phyloP scores from a whole-genome alignment of 805 yeast species.

The Wickerhamiella kazuoi region DNA sequence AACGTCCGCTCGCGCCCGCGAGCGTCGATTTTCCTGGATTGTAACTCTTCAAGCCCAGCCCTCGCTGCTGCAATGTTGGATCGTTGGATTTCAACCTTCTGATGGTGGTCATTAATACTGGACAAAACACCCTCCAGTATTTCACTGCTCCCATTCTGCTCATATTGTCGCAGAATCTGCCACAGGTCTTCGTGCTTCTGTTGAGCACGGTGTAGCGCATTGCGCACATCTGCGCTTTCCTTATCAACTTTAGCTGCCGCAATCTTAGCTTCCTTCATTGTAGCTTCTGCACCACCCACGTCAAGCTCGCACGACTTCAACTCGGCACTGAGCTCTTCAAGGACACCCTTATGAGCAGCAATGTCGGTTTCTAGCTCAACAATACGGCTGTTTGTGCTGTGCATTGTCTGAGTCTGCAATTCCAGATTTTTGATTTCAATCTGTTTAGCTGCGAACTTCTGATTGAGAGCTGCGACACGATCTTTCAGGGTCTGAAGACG shows the following conservation, averaged over 20 bases:
- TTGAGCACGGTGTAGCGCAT: conserved; percentile 6
- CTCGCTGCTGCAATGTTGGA: conserved; percentile 11
- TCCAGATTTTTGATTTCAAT: conserved; percentile 5
- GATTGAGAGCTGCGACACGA: background rate
- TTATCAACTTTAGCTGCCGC: conserved; percentile 7
- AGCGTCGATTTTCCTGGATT: conserved; percentile 26
- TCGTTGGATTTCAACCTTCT: background rate
- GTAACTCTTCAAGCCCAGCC: conserved; percentile 16
- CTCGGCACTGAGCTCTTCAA: conserved; percentile 1
- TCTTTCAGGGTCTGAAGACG: background rate
- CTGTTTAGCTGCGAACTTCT: conserved; percentile 1
- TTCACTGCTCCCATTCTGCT: background rate
- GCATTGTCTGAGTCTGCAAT: conserved; percentile 7
- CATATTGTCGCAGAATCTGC: background rate
- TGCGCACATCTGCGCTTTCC: background rate
- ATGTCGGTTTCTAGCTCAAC: conserved; percentile 7
- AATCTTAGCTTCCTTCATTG: conserved; percentile 3
- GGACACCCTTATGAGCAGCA: background rate
- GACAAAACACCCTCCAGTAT: background rate
- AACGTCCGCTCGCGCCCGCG: conserved; percentile 44
- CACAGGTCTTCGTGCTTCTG: background rate
- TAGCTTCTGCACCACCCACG: conserved; percentile 5
- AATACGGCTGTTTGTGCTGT: background rate
- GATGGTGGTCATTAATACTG: background rate
- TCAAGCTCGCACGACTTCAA: conserved; percentile 1